phyloP scores from a whole-genome alignment of 106 monocot species.

The Dioscorea zingiberensis region DNA sequence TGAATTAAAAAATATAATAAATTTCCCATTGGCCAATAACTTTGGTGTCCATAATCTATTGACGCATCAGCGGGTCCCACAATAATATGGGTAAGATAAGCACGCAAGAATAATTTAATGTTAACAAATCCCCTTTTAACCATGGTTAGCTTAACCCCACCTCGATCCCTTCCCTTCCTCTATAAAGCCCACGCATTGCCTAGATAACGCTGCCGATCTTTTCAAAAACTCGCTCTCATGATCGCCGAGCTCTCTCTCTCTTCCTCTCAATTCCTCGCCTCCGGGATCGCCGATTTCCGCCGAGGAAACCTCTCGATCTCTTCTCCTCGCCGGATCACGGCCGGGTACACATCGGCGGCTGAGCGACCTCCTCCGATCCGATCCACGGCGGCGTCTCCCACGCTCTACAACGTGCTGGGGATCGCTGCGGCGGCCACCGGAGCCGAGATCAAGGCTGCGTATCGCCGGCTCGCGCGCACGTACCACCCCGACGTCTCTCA shows the following conservation, averaged over 20 bases:
- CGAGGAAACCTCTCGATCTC: too few relatives aligned
- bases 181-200: too few relatives aligned
- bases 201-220: too few relatives aligned
- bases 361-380: neutral
- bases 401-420: constrained; percentile 31
- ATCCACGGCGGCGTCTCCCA: neutral
- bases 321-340: neutral
- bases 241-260: neutral
- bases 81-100: too few relatives aligned
- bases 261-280: neutral
- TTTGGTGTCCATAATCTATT: too few relatives aligned
- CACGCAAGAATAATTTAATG: too few relatives aligned
- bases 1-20: too few relatives aligned
- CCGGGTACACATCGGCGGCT: neutral
- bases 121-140: neutral
- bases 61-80: too few relatives aligned
- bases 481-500: constrained; percentile 31
- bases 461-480: constrained; percentile 38
- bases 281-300: neutral
- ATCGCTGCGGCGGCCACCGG: constrained; percentile 20
- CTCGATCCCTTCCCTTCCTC: neutral
- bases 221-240: neutral
- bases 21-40: too few relatives aligned
- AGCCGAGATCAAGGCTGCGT: constrained; percentile 51
- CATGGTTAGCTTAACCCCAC: neutral